Evolutionary conservation across 768 basidiomycete genomes (phyloP).

Genomic region (Pleurotus cornucopiae): DNA sequence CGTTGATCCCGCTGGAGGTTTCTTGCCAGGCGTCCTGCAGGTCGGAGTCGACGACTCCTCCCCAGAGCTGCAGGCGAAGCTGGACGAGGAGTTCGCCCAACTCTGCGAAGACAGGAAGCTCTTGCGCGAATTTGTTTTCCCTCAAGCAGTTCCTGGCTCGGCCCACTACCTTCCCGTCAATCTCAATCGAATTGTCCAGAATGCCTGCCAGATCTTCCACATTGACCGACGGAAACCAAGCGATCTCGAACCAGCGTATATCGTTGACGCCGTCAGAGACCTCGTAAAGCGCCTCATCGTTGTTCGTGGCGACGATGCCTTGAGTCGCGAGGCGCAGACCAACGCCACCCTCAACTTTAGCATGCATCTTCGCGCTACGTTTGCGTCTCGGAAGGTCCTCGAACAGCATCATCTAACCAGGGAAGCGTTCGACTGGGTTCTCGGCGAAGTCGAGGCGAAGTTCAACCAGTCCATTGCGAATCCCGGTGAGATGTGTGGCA

Average conservation of each 20-base stretch:
- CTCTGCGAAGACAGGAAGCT: slow-evolving; percentile 70
- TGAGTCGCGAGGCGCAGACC: slow-evolving; percentile 74
- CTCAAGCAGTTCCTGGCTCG: slow-evolving; percentile 59
- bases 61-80: slow-evolving; percentile 72
- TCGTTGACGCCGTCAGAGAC: slow-evolving; percentile 74
- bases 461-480: slow-evolving; percentile 92
- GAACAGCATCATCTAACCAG: slow-evolving; percentile 85
- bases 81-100: slow-evolving; percentile 69
- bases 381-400: slow-evolving; percentile 83
- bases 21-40: slow-evolving; percentile 75
- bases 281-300: slow-evolving; percentile 77
- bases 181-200: slow-evolving; percentile 91
- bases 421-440: slow-evolving; percentile 97
- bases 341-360: slow-evolving; percentile 91
- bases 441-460: slow-evolving; percentile 93
- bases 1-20: slow-evolving; percentile 77
- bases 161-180: slow-evolving; percentile 94
- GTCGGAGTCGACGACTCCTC: slow-evolving; percentile 86
- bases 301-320: slow-evolving; percentile 78
- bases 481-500: slow-evolving; percentile 99
- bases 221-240: slow-evolving; percentile 92
- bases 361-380: slow-evolving; percentile 88
- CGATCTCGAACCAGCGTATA: slow-evolving; percentile 85
- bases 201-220: slow-evolving; percentile 94
- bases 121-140: slow-evolving; percentile 84